Evolutionary conservation across 2,329 filamentous ascomycete genomes (phyloP).

Genomic region (Clarireedia paspali): DNA sequence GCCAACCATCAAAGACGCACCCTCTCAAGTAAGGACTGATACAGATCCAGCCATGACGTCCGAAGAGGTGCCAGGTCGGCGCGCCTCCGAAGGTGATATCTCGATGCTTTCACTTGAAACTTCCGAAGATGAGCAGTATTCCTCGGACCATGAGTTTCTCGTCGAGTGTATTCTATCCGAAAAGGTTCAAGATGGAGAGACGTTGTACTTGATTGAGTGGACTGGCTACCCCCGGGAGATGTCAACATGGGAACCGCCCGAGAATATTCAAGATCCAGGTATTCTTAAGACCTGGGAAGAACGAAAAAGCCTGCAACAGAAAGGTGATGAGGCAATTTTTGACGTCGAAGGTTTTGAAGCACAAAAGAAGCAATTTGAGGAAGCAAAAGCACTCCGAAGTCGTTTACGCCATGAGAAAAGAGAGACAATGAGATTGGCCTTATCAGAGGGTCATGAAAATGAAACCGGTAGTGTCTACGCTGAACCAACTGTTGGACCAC

Average conservation of each 20-base stretch:
- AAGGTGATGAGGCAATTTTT: constrained; percentile 17
- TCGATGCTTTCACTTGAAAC: constrained; percentile 53
- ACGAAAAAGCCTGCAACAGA: constrained; percentile 15
- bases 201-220: constrained; percentile 58
- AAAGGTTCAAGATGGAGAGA: constrained; percentile 28
- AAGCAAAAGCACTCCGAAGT: constrained; percentile 12
- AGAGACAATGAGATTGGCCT: no score
- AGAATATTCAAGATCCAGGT: constrained; percentile 32
- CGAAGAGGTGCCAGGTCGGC: neutral
- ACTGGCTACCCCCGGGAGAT: constrained; percentile 47
- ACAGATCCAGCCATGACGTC: neutral
- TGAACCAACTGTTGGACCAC: neutral
- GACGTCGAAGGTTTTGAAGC: constrained; percentile 18
- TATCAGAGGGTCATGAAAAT: neutral
- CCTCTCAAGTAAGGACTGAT: no score
- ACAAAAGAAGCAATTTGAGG: neutral
- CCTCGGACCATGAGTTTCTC: constrained; percentile 25
- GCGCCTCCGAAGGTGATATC: constrained; percentile 40
- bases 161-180: constrained; percentile 45
- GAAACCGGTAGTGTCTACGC: neutral
- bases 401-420: neutral
- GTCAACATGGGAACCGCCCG: constrained; percentile 45
- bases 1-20: no score
- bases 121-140: constrained; percentile 25
- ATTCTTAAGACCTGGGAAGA: constrained; percentile 31